Percentiles rank a stretch among this genome's conserved stretches.
Conservation (phyloP, 495 filamentous ascomycete genomes). For the Hyaloscypha bicolor region DNA sequence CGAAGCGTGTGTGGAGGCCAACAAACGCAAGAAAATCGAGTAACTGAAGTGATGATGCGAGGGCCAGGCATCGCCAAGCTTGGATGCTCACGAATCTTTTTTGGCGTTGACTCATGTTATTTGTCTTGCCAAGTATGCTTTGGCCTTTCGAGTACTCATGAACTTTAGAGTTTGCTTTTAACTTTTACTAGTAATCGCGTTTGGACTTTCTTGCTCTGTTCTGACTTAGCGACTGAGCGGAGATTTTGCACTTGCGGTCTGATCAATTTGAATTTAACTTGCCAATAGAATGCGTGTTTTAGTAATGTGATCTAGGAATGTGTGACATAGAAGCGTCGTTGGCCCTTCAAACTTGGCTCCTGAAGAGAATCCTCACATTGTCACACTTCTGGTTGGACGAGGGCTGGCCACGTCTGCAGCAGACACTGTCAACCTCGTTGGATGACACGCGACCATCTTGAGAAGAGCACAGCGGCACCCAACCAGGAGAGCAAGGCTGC, state of each 20-base stretch:
- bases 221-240: neutral
- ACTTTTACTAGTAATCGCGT: neutral
- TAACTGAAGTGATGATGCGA: neutral
- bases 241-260: neutral
- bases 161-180: neutral
- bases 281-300: neutral
- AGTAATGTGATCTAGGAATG: neutral
- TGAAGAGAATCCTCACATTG: neutral
- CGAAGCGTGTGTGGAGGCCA: conserved; percentile 27
- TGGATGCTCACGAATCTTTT: conserved; percentile 4
- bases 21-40: conserved; percentile 20
- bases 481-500: neutral
- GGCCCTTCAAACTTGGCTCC: neutral
- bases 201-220: neutral
- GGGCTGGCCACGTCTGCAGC: neutral
- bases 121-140: conserved; percentile 7
- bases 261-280: neutral
- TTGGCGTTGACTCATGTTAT: conserved; percentile 1
- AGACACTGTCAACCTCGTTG: neutral
- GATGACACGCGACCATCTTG: neutral
- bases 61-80: too few species aligned
- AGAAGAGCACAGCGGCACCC: neutral
- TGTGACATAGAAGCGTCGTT: neutral
- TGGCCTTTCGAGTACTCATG: neutral
- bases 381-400: neutral